phyloP scores from a whole-genome alignment of 2,329 filamentous ascomycete species.

The Aspergillus sojae region DNA sequence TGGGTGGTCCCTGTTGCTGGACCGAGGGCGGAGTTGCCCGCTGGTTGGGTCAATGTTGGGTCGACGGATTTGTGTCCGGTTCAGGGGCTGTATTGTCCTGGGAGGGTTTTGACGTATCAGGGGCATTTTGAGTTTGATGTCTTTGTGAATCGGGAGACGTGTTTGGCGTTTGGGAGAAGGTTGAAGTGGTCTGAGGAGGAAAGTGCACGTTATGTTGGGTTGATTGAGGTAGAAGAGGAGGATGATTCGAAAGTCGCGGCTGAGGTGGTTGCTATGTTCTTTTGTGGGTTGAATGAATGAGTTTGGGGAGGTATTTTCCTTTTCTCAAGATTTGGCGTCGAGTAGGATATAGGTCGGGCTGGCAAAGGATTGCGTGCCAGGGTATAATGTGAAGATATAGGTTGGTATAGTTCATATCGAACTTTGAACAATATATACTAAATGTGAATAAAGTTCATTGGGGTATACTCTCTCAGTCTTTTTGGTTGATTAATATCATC shows the following conservation, averaged over 20 bases:
- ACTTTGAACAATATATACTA: background rate
- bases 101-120: slow-evolving; percentile 27
- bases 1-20: slow-evolving; percentile 24
- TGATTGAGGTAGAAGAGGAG: slow-evolving; percentile 26
- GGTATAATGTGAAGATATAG: background rate
- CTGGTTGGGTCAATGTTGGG: slow-evolving; percentile 27
- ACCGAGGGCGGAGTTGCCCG: slow-evolving; percentile 6
- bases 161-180: slow-evolving; percentile 34
- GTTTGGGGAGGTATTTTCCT: background rate
- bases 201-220: slow-evolving; percentile 20
- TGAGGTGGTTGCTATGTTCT: slow-evolving; percentile 36
- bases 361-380: background rate
- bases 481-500: too few relatives aligned
- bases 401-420: too few relatives aligned
- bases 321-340: background rate
- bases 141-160: slow-evolving; percentile 23
- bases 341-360: background rate
- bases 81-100: slow-evolving; percentile 26
- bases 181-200: slow-evolving; percentile 23
- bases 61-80: slow-evolving; percentile 22
- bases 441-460: background rate
- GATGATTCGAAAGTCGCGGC: slow-evolving; percentile 38
- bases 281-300: slow-evolving; percentile 20
- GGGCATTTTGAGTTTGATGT: slow-evolving; percentile 32
- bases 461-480: background rate